Percentiles rank a stretch among this genome's conserved stretches.
Conservation (phyloP, 805 yeast genomes). For the Yarrowia keelungensis region DNA sequence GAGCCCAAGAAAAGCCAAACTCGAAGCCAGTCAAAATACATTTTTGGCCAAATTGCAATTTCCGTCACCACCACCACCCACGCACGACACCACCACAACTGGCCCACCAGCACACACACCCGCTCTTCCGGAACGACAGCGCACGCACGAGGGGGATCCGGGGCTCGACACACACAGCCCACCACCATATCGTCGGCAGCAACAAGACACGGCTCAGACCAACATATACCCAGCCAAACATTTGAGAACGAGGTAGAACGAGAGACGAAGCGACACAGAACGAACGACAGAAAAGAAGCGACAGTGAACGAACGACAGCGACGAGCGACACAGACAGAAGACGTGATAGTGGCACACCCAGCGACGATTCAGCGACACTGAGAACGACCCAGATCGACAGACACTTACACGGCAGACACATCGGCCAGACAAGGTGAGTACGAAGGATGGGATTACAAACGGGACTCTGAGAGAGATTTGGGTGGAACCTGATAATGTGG, state of each 20-base stretch:
- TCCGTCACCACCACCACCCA: slow-evolving; percentile 26
- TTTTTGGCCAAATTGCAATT: slow-evolving; percentile 8
- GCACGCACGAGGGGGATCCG: slow-evolving; percentile 6
- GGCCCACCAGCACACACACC: too few species aligned
- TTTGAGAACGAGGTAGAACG: background rate
- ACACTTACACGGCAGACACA: too few species aligned
- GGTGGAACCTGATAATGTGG: too few species aligned
- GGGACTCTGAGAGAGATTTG: too few species aligned
- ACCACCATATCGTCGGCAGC: background rate
- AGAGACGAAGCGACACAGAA: background rate
- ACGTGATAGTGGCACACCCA: too few species aligned
- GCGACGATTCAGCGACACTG: too few species aligned
- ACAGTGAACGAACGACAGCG: background rate
- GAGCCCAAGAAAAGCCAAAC: slow-evolving; percentile 12
- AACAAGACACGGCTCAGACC: background rate
- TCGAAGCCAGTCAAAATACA: slow-evolving; percentile 32
- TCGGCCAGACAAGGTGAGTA: too few species aligned
- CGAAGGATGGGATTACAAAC: too few species aligned
- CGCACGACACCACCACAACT: background rate
- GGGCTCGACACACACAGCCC: background rate
- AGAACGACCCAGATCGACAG: too few species aligned
- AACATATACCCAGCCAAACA: slow-evolving; percentile 1
- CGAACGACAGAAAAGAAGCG: background rate
- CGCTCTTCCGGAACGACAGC: background rate
- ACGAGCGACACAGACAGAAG: background rate